These are phyloP conservation scores for Vanrija humicola DNA, from an alignment of 1,284 basidiomycete genomes.

Conservation along the genomic window DNA sequence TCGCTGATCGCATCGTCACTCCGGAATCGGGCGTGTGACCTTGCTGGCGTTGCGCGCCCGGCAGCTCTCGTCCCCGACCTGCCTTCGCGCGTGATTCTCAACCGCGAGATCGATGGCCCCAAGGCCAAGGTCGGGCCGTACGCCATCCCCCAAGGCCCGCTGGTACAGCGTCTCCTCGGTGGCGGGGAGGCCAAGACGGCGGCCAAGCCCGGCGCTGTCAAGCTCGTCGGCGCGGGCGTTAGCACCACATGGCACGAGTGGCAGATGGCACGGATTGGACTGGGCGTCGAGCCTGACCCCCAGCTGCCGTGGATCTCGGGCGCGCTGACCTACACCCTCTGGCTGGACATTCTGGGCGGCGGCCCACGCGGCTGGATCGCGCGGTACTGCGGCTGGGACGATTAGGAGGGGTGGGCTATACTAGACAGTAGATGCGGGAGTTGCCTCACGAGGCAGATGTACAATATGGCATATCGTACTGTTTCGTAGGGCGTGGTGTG, in stretches of 20 bases:
- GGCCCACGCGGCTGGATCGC: slow-evolving; percentile 21
- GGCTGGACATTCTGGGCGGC: slow-evolving; percentile 30
- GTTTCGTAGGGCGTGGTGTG: too few relatives aligned
- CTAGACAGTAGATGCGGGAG: too few relatives aligned
- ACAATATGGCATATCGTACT: too few relatives aligned
- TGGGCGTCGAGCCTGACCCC: slow-evolving; percentile 34
- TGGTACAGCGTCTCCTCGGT: slow-evolving; percentile 23
- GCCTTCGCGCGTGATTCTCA: slow-evolving; percentile 29
- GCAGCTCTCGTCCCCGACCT: slow-evolving; percentile 36
- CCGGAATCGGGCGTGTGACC: slow-evolving; percentile 32
- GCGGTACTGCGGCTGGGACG: not conserved
- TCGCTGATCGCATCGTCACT: slow-evolving; percentile 30
- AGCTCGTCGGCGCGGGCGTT: slow-evolving; percentile 40
- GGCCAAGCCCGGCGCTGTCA: slow-evolving; percentile 17
- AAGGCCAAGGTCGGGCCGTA: slow-evolving; percentile 28
- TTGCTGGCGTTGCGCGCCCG: slow-evolving; percentile 42
- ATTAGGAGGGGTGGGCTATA: too few relatives aligned
- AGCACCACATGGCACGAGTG: slow-evolving; percentile 46
- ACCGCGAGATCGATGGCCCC: slow-evolving; percentile 18
- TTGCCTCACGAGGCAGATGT: too few relatives aligned
- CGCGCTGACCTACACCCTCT: slow-evolving; percentile 26
- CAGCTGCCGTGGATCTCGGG: slow-evolving; percentile 31
- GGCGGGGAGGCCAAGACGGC: slow-evolving; percentile 11
- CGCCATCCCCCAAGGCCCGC: slow-evolving; percentile 26
- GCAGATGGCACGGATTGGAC: slow-evolving; percentile 39